These are phyloP conservation scores for Tolypocladium guangdongense DNA, from an alignment of 2,329 filamentous ascomycete genomes.

Conservation along the genomic window DNA sequence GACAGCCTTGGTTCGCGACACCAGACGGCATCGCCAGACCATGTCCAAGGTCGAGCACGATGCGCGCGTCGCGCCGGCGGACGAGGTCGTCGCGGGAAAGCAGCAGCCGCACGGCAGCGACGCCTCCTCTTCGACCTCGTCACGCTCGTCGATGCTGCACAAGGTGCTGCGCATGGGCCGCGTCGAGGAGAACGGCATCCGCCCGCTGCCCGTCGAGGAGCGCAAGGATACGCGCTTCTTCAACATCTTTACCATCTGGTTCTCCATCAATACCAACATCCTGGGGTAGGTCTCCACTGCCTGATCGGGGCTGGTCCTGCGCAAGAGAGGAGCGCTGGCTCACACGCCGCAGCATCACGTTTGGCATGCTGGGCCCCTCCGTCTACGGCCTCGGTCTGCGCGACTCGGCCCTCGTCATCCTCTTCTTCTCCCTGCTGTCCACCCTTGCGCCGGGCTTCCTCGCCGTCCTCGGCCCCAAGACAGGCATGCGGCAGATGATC, in stretches of 20 bases:
- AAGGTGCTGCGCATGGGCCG: slow-evolving; percentile 23
- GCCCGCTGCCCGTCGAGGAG: slow-evolving; percentile 30
- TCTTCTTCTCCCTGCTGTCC: slow-evolving; percentile 51
- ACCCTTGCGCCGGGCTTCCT: slow-evolving; percentile 44
- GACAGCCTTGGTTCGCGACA: no score
- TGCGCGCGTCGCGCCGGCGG: background rate
- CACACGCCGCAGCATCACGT: slow-evolving; percentile 37
- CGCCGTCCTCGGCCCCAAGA: slow-evolving; percentile 47
- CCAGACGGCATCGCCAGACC: no score
- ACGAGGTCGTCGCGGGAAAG: background rate
- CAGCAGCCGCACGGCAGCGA: background rate
- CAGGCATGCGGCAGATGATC: slow-evolving; percentile 55
- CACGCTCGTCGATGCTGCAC: slow-evolving; percentile 15
- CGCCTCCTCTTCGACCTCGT: background rate
- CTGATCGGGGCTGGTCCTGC: no score
- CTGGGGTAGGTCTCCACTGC: slow-evolving; percentile 26
- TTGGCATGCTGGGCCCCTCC: slow-evolving; percentile 50
- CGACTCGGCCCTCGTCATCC: slow-evolving; percentile 45
- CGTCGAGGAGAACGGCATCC: slow-evolving; percentile 33
- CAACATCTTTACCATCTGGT: slow-evolving; percentile 38
- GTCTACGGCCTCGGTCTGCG: slow-evolving; percentile 43
- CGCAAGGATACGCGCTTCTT: slow-evolving; percentile 28
- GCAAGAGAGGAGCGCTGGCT: no score
- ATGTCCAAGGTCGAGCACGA: background rate
- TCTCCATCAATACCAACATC: slow-evolving; percentile 36